These are phyloP conservation scores for Eragrostis curvula DNA, from an alignment of 176 grass and related monocot genomes.

Conservation along the genomic window DNA sequence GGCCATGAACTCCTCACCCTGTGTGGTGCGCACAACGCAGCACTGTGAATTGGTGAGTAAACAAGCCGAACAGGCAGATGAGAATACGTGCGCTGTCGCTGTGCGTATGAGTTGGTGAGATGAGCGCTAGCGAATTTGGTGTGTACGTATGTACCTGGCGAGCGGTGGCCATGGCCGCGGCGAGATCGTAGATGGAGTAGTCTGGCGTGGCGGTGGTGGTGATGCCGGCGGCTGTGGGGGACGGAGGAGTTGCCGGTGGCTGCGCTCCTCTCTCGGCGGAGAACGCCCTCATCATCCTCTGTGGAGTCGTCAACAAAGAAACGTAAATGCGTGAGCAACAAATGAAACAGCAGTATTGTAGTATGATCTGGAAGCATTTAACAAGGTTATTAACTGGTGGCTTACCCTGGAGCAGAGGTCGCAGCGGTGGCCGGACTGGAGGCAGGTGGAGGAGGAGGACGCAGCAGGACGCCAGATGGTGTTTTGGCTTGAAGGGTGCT, in stretches of 20 bases:
- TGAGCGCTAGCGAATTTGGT: background rate
- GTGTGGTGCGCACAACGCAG: background rate
- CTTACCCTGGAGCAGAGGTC: slow-evolving; percentile 68
- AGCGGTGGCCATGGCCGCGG: slow-evolving; percentile 45
- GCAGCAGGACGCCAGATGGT: slow-evolving; percentile 48
- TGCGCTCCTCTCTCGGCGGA: slow-evolving; percentile 24
- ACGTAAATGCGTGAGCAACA: background rate
- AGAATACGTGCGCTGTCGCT: background rate
- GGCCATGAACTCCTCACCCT: slow-evolving; percentile 2
- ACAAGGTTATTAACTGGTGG: background rate
- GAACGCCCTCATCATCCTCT: slow-evolving; percentile 49
- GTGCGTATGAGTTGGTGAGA: background rate
- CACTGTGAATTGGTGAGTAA: background rate
- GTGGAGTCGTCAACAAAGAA: background rate
- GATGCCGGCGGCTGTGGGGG: background rate
- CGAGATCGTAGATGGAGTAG: slow-evolving; percentile 62
- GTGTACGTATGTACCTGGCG: slow-evolving; percentile 43
- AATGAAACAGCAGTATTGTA: too few relatives aligned
- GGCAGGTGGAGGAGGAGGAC: slow-evolving; percentile 43
- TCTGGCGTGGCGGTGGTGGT: background rate
- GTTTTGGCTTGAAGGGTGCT: slow-evolving; percentile 78
- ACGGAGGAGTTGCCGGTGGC: background rate
- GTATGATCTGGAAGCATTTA: background rate
- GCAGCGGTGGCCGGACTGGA: slow-evolving; percentile 50
- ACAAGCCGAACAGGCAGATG: background rate